These are phyloP conservation scores for Fusarium devonianum DNA, from an alignment of 2,329 filamentous ascomycete genomes.

Conservation along the genomic window DNA sequence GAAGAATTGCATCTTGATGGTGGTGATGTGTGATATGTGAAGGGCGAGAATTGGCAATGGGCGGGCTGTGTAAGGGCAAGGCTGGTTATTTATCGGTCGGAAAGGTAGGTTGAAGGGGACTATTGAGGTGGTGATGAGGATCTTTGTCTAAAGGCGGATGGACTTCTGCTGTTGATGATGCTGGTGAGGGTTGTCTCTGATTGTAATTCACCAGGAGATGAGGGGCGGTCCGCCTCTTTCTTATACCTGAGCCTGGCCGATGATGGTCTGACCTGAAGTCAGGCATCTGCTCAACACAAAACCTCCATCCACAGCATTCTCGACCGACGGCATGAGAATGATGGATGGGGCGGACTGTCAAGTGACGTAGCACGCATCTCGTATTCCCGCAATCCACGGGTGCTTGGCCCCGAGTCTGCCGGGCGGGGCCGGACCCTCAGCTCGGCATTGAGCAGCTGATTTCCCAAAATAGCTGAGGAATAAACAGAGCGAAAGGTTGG, in stretches of 20 bases:
- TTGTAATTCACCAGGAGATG: not conserved
- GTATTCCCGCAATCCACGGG: conserved; percentile 33
- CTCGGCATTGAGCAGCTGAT: not conserved
- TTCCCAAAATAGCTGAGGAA: conserved; percentile 6
- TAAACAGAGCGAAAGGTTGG: not conserved
- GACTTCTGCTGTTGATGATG: conserved; percentile 12
- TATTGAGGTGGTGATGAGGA: conserved; percentile 18
- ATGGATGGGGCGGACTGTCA: conserved; percentile 12
- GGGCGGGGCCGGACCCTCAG: not conserved
- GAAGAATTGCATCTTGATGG: conserved; percentile 39
- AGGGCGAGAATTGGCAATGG: not conserved
- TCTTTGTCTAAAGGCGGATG: conserved; percentile 27
- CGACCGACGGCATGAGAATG: conserved; percentile 21
- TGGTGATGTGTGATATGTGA: not conserved
- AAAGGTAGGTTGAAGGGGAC: conserved; percentile 12
- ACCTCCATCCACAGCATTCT: conserved; percentile 33
- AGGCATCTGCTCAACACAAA: conserved; percentile 4
- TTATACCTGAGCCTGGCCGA: conserved; percentile 19
- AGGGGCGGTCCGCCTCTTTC: conserved; percentile 27
- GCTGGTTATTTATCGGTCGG: conserved; percentile 18
- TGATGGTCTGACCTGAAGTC: conserved; percentile 5
- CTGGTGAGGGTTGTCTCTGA: conserved; percentile 1
- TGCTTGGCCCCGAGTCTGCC: not conserved
- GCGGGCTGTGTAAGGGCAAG: conserved; percentile 7
- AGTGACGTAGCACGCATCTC: conserved; percentile 41